A percentile compares a stretch with the other conserved stretches of the same genome.
phyloP scores from a whole-genome alignment of 2,329 filamentous ascomycete species.

The Aspergillus sp. region DNA sequence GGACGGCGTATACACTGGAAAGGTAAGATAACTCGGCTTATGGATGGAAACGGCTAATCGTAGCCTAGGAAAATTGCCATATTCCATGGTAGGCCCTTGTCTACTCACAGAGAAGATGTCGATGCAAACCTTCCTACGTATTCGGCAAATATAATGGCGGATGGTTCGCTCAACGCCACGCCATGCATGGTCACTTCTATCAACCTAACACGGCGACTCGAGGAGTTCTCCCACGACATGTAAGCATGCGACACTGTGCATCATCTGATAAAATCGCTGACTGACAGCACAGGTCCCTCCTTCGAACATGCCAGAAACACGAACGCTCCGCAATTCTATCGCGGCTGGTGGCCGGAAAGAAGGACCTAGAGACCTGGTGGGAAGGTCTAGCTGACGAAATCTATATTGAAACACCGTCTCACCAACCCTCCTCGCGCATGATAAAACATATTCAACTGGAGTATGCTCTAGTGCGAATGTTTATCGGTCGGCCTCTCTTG shows the following conservation, averaged over 20 bases:
- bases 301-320: constrained; percentile 15
- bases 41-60: too few relatives aligned
- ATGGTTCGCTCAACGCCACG: constrained; percentile 21
- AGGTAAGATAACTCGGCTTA: constrained; percentile 33
- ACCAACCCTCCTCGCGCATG: constrained; percentile 12
- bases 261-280: fast-evolving
- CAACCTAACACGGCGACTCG: constrained; percentile 18
- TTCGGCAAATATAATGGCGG: neutral
- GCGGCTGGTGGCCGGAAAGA: constrained; percentile 10
- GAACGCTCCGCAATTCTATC: constrained; percentile 11
- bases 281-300: constrained; percentile 14
- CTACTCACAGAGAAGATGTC: constrained; percentile 50
- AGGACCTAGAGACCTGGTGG: constrained; percentile 17
- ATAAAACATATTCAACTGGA: constrained; percentile 38
- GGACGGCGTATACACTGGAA: constrained; percentile 53
- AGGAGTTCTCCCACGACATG: constrained; percentile 24
- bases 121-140: constrained; percentile 47
- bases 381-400: constrained; percentile 2
- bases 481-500: constrained; percentile 51
- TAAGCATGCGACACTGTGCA: neutral
- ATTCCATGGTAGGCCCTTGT: constrained; percentile 52
- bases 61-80: constrained; percentile 48
- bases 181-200: constrained; percentile 38
- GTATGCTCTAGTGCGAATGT: constrained; percentile 51
- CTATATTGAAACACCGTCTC: neutral